Evolutionary conservation across 257 asterid species (phyloP).

Genomic region (Solanum lycopersicoides): DNA sequence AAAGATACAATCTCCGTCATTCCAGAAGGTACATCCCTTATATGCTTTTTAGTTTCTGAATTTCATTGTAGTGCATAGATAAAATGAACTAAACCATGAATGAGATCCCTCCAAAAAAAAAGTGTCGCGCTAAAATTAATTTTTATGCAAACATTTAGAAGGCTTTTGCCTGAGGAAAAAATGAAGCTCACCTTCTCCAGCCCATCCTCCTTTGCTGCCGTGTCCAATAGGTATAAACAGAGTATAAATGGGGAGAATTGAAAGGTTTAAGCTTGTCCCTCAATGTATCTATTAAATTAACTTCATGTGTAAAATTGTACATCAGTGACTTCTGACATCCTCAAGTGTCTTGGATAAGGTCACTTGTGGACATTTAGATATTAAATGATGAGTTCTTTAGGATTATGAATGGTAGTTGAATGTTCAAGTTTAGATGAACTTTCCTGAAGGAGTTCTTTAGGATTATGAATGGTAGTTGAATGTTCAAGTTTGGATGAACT

Average conservation of each 20-base stretch:
- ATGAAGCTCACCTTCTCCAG: not conserved
- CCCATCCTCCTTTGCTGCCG: not conserved
- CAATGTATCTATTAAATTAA: not conserved
- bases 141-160: not conserved
- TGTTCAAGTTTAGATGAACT: not conserved
- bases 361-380: not conserved
- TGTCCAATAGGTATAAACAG: not conserved
- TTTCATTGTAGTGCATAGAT: not conserved
- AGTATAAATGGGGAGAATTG: not conserved
- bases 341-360: not conserved
- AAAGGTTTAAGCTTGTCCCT: not conserved
- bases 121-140: not conserved
- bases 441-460: not conserved
- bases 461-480: not conserved
- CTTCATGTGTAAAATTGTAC: not conserved
- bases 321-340: not conserved
- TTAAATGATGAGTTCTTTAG: not conserved
- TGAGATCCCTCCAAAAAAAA: not conserved
- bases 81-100: not conserved
- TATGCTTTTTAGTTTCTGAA: not conserved
- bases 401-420: not conserved
- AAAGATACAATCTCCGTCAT: slow-evolving; percentile 80
- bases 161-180: not conserved
- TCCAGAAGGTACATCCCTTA: slow-evolving; percentile 40
- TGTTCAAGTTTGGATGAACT: not conserved